A percentile compares a stretch with the other conserved stretches of the same genome.
phyloP scores from a whole-genome alignment of 148 eudicot genomes.

The Fallopia convolvulus region DNA sequence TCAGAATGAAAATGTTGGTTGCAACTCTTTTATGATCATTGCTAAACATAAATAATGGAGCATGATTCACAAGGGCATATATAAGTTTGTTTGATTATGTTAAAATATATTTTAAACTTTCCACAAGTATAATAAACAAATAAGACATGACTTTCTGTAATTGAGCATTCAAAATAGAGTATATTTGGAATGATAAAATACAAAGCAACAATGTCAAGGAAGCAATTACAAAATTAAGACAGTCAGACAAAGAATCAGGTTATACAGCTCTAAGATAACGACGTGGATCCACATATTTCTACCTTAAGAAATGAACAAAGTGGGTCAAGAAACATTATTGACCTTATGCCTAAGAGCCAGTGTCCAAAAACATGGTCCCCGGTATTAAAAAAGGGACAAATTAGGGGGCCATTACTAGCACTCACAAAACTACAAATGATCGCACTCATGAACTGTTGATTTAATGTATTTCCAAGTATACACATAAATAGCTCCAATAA shows the following conservation, averaged over 20 bases:
- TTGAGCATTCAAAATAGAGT: neutral
- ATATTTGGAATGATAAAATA: neutral
- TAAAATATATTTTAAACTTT: neutral
- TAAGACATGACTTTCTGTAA: neutral
- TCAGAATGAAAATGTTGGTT: too few relatives aligned
- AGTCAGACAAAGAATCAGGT: neutral
- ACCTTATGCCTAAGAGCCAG: neutral
- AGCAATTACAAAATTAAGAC: neutral
- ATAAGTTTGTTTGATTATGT: too few relatives aligned
- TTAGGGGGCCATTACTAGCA: neutral
- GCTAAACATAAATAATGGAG: too few relatives aligned
- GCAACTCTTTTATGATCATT: too few relatives aligned
- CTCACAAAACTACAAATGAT: neutral
- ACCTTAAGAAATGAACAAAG: neutral
- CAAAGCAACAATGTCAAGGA: neutral
- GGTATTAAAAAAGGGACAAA: neutral
- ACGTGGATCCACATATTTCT: neutral
- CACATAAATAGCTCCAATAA: neutral
- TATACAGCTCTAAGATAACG: neutral
- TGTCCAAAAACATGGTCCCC: neutral
- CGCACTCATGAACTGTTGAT: neutral
- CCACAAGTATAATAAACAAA: neutral
- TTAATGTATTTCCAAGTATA: neutral
- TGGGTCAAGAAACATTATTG: neutral
- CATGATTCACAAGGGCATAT: too few relatives aligned